These are phyloP conservation scores for Ottelia alismoides DNA, from an alignment of 106 monocot genomes.

Conservation along the genomic window DNA sequence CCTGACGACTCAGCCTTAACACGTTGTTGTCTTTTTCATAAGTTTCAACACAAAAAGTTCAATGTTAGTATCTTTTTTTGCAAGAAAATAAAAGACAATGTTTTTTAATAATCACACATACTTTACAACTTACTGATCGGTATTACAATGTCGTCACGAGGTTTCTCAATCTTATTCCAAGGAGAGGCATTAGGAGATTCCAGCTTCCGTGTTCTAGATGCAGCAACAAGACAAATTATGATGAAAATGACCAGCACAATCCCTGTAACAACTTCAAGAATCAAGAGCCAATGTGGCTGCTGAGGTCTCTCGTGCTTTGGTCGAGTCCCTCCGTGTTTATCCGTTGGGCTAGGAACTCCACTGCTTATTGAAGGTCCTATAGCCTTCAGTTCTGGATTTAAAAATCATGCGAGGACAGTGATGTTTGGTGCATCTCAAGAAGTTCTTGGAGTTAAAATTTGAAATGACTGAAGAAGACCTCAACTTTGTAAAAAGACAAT, in stretches of 20 bases:
- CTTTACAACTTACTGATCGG: conserved; percentile 51
- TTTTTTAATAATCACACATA: neutral
- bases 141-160: conserved; percentile 26
- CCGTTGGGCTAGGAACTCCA: neutral
- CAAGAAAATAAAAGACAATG: neutral
- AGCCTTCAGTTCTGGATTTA: too few relatives aligned
- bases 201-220: conserved; percentile 24
- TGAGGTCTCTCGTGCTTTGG: conserved; percentile 15
- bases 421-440: too few relatives aligned
- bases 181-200: conserved; percentile 23
- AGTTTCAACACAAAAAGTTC: too few relatives aligned
- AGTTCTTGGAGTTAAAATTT: too few relatives aligned
- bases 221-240: conserved; percentile 11
- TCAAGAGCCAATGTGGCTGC: conserved; percentile 73
- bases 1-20: conserved; percentile 40
- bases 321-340: neutral
- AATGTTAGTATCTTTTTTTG: too few relatives aligned
- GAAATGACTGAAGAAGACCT: too few relatives aligned
- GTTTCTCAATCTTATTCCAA: conserved; percentile 29
- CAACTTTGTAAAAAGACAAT: too few relatives aligned
- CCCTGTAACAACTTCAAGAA: conserved; percentile 61
- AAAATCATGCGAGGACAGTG: too few relatives aligned
- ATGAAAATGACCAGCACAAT: conserved; percentile 27
- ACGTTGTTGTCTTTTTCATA: conserved; percentile 61
- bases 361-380: neutral